These are phyloP conservation scores for Fragilariopsis cylindrus DNA, from an alignment of 108 stramenopile genomes.

Conservation along the genomic window DNA sequence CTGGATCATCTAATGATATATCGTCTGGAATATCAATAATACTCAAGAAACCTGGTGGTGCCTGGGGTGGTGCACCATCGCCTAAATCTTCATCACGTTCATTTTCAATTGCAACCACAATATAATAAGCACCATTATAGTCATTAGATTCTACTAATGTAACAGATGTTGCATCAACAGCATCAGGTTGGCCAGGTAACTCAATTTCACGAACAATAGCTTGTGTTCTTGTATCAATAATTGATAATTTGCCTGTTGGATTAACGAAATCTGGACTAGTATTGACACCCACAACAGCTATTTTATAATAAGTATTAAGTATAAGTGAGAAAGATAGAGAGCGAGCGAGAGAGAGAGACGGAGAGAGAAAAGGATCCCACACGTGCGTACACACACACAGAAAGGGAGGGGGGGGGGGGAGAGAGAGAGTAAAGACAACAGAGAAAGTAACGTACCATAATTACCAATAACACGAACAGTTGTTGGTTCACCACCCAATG, in stretches of 20 bases:
- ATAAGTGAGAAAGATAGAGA: not conserved
- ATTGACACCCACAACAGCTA: constrained; percentile 53
- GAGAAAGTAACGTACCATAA: constrained; percentile 2
- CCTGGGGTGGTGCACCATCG: constrained; percentile 50
- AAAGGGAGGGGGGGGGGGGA: not conserved
- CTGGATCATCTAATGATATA: constrained; percentile 23
- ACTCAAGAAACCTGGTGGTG: constrained; percentile 54
- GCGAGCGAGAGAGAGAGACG: not conserved
- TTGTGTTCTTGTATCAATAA: constrained; percentile 42
- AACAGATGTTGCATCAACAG: constrained; percentile 23
- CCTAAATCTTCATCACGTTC: constrained; percentile 64
- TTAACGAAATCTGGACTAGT: constrained; percentile 51
- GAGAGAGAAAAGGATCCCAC: not conserved
- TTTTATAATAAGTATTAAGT: not conserved
- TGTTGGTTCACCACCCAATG: constrained; percentile 67
- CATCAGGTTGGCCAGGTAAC: constrained; percentile 68
- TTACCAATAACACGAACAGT: constrained; percentile 52
- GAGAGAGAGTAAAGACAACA: not conserved
- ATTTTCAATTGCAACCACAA: constrained; percentile 70
- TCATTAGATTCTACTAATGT: constrained; percentile 36
- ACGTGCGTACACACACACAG: not conserved
- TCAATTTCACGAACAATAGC: constrained; percentile 29
- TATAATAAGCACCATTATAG: constrained; percentile 13
- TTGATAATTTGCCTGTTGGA: constrained; percentile 42
- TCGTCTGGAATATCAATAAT: constrained; percentile 29